Base-by-base conservation (phyloP, 108 stramenopile species). In the Seminavis robusta region DNA sequence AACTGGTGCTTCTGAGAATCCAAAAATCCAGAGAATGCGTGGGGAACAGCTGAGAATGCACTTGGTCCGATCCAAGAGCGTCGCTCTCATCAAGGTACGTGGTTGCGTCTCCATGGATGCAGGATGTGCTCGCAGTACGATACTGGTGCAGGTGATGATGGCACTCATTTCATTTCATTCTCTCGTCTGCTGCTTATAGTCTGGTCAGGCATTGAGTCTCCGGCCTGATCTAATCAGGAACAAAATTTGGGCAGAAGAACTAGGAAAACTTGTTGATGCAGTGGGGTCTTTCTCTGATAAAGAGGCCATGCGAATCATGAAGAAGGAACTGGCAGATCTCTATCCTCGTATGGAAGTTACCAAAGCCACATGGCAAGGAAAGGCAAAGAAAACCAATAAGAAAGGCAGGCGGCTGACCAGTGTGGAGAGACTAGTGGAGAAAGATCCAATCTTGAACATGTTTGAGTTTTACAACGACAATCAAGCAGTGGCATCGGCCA, bases 221-320 rank as follows among this genome's bases (percentile, higher is more conserved):
- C 84, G 92, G 48, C 86, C 85, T 31, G 92, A 94, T 58, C 49
- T 94, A 23, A 59, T 90, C 7, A 70, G 71, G 42, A 80, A 79
- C 51, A 68, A 69, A 49, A 71, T 83, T 32, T 94, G 88, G 88
- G 85, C 86, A 17, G 83, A 88, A 42, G 86, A 90, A 49, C 53
- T 94, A 19, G 87, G 87, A 33, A 92, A 88, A 44, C 61, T 92
- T 28, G 87, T 88, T 10, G 91, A 92, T 69, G 91, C 81, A 32
- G 91, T 92, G 10, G 91, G 86, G 17, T 52, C 80, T 10, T 92
- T 92, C 71, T 56, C 76, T 24, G 87, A 92, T 48, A 34, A 74
- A 6, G 81, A 86, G 9, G 91, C 91, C 16, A 84, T 88, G 86
- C 76, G 69, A 29, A 90, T 90, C 33, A 86, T 90, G 60, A 56